Percentiles rank a stretch among this genome's conserved stretches.
phyloP scores from a whole-genome alignment of 495 filamentous ascomycete genomes.

The Penicillium chermesinum region DNA sequence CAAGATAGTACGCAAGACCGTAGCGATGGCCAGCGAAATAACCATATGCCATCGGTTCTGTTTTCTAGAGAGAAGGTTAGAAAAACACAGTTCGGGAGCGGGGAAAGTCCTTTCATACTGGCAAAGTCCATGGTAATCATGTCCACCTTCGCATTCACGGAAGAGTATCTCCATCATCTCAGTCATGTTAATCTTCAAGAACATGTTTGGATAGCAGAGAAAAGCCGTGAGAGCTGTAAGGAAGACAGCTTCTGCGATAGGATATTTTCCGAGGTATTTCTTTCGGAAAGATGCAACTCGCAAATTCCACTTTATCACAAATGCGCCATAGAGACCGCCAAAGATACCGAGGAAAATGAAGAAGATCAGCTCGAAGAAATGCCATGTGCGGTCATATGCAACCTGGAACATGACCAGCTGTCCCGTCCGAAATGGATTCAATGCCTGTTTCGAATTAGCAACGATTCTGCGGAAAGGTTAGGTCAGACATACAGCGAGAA shows the following conservation, averaged over 20 bases:
- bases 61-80: slow-evolving; percentile 32
- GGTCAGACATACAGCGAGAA: slow-evolving; percentile 59
- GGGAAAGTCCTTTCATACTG: slow-evolving; percentile 45
- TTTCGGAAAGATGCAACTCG: slow-evolving; percentile 88
- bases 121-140: slow-evolving; percentile 91
- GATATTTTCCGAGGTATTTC: slow-evolving; percentile 81
- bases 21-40: slow-evolving; percentile 72
- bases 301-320: slow-evolving; percentile 98
- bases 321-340: slow-evolving; percentile 91
- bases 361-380: slow-evolving; percentile 94
- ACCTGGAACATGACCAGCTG: slow-evolving; percentile 99
- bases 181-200: slow-evolving; percentile 96
- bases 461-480: neutral
- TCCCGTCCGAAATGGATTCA: slow-evolving; percentile 98
- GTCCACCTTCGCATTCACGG: slow-evolving; percentile 85
- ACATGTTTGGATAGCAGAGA: slow-evolving; percentile 93
- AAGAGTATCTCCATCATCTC: slow-evolving; percentile 99
- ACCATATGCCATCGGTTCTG: slow-evolving; percentile 74
- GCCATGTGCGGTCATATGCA: slow-evolving; percentile 91
- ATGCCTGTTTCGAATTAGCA: slow-evolving; percentile 47
- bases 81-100: neutral
- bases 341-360: slow-evolving; percentile 90
- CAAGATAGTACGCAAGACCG: slow-evolving; percentile 71
- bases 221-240: slow-evolving; percentile 80
- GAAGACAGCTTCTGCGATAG: slow-evolving; percentile 81